Conservation (phyloP, 495 filamentous ascomycete species). For the Trichocladium uniseriatum region DNA sequence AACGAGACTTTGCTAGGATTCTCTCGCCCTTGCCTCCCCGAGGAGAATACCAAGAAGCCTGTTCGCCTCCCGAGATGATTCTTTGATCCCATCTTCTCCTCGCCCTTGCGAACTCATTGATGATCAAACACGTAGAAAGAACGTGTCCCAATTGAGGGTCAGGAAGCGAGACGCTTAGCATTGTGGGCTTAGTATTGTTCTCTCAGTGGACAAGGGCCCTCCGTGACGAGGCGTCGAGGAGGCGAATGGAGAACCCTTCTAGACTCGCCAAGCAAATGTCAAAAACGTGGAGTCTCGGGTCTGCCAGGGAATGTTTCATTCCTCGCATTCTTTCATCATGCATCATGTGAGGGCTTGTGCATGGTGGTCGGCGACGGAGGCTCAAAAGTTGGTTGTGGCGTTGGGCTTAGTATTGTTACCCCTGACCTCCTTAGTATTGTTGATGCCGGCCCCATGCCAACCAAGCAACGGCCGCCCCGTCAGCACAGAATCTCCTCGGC, state of each 20-base stretch:
- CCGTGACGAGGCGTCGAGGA: not conserved
- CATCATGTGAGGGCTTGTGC: not conserved
- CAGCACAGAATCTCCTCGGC: not conserved
- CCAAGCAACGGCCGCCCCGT: not conserved
- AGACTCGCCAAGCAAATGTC: not conserved
- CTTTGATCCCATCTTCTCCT: conserved; percentile 4
- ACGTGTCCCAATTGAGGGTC: not conserved
- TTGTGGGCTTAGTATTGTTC: conserved; percentile 26
- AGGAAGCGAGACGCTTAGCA: conserved; percentile 14
- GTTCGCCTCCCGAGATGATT: not conserved
- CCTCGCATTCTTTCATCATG: conserved; percentile 1
- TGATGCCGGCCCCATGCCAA: conserved; percentile 6
- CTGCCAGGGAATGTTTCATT: not conserved
- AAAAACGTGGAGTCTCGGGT: not conserved
- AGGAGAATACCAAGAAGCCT: conserved; percentile 1
- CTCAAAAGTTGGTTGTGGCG: conserved; percentile 2
- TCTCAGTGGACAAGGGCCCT: conserved; percentile 4
- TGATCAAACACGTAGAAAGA: conserved; percentile 1
- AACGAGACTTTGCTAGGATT: not conserved
- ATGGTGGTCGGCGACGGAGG: not conserved
- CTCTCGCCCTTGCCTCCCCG: not conserved
- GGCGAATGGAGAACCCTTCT: not conserved
- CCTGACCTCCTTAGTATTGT: conserved; percentile 25
- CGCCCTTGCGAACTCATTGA: not conserved
- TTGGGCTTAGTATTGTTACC: conserved; percentile 19